Conservation (phyloP, 306 rosid genomes). For the Canavalia ensiformis region DNA sequence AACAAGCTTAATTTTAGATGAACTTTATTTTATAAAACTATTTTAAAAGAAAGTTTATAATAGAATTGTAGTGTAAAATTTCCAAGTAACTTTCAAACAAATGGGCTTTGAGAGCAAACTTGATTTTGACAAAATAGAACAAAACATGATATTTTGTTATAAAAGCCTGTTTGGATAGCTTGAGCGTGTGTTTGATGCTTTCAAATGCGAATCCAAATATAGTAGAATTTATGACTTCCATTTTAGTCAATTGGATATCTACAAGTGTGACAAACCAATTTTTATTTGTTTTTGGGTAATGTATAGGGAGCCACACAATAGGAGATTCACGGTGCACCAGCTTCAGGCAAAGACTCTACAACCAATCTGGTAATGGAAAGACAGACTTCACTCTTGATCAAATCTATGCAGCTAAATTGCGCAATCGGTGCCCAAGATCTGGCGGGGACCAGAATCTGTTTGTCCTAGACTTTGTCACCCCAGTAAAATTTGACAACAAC, state of each 20-base stretch:
- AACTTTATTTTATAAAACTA: no score
- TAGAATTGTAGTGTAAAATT: no score
- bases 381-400: slow-evolving; percentile 75
- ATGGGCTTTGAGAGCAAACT: neutral
- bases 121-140: neutral
- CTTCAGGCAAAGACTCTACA: slow-evolving; percentile 95
- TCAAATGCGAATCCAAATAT: neutral
- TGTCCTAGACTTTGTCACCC: slow-evolving; percentile 78
- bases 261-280: neutral
- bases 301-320: slow-evolving; percentile 89
- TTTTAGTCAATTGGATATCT: no score
- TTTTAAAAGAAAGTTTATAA: no score
- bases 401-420: slow-evolving; percentile 68
- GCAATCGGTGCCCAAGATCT: slow-evolving; percentile 74
- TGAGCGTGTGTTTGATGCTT: neutral
- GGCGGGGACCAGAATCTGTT: slow-evolving; percentile 93
- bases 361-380: slow-evolving; percentile 82
- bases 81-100: neutral
- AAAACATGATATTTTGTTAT: neutral
- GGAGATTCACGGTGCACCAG: slow-evolving; percentile 89
- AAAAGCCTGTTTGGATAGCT: neutral
- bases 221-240: neutral
- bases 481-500: slow-evolving; percentile 80
- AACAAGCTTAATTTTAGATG: neutral
- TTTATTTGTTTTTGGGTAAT: neutral